phyloP scores from a whole-genome alignment of 176 grass and related monocot genomes.

The Bolboschoenus planiculmis region DNA sequence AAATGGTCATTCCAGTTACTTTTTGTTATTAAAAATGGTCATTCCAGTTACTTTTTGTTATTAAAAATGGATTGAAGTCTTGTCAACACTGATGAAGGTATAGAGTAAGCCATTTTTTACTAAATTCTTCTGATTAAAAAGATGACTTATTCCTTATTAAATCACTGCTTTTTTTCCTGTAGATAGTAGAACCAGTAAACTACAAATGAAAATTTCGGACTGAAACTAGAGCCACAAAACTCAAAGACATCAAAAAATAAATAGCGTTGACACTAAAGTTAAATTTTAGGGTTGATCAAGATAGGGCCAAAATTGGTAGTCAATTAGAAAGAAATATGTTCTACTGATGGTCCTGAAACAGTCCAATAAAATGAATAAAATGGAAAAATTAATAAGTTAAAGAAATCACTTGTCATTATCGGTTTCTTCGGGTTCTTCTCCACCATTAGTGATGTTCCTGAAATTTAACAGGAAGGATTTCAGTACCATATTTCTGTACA shows the following conservation, averaged over 20 bases:
- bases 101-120: neutral
- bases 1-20: neutral
- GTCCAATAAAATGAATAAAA: neutral
- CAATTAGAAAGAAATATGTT: neutral
- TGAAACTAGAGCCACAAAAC: neutral
- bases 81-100: neutral
- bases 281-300: neutral
- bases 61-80: neutral
- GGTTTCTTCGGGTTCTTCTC: slow-evolving; percentile 41
- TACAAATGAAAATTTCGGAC: neutral
- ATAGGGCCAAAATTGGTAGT: neutral
- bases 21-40: too few relatives aligned
- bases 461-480: neutral
- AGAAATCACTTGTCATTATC: slow-evolving; percentile 43
- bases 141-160: too few relatives aligned
- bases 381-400: neutral
- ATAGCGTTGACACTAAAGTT: neutral
- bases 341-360: neutral
- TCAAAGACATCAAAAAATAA: neutral
- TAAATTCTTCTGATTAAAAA: too few relatives aligned
- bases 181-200: neutral
- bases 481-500: slow-evolving; percentile 8
- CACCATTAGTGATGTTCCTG: slow-evolving; percentile 30
- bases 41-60: neutral
- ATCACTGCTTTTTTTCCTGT: too few relatives aligned